phyloP scores from a whole-genome alignment of 192 early-diverging fungal genomes.

The Linderina pennispora region DNA sequence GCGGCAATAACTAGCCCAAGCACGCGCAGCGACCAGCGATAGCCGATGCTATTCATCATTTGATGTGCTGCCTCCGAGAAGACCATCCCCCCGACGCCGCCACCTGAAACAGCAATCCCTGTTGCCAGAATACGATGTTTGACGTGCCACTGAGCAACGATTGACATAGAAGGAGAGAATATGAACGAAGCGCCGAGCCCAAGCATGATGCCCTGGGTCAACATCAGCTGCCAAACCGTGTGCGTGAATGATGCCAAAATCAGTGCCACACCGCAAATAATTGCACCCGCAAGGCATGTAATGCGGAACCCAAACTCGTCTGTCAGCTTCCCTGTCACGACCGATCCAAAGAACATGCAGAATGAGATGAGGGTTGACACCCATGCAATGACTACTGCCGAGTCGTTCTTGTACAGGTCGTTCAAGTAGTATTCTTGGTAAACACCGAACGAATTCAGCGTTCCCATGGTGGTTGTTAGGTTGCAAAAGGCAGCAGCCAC shows the following conservation, averaged over 20 bases:
- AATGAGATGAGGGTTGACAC: slow-evolving; percentile 12
- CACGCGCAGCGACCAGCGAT: slow-evolving; percentile 10
- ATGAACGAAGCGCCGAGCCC: slow-evolving; percentile 59
- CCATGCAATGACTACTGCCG: slow-evolving; percentile 10
- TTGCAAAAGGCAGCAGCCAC: slow-evolving; percentile 3
- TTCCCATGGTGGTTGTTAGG: slow-evolving; percentile 7
- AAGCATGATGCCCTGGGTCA: slow-evolving; percentile 66
- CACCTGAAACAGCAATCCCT: slow-evolving; percentile 62
- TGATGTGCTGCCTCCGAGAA: slow-evolving; percentile 47
- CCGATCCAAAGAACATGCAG: slow-evolving; percentile 14
- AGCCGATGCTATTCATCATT: slow-evolving; percentile 36
- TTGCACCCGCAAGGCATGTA: slow-evolving; percentile 3
- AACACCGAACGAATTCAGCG: slow-evolving; percentile 7
- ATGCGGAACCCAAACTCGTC: slow-evolving; percentile 5
- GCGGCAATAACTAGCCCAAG: slow-evolving; percentile 3
- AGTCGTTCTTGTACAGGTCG: background rate
- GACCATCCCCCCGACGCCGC: slow-evolving; percentile 62
- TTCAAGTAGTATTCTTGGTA: slow-evolving; percentile 15
- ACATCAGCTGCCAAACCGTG: slow-evolving; percentile 55
- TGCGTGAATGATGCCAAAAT: slow-evolving; percentile 12
- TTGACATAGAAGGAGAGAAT: slow-evolving; percentile 59
- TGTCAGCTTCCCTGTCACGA: slow-evolving; percentile 8
- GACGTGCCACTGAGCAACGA: slow-evolving; percentile 62
- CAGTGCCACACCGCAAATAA: background rate
- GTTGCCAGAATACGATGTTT: slow-evolving; percentile 57